Evolutionary conservation across 495 filamentous ascomycete genomes (phyloP), one percentile per base, ranked within the genome.

Genomic region (Trichocladium uniseriatum): DNA sequence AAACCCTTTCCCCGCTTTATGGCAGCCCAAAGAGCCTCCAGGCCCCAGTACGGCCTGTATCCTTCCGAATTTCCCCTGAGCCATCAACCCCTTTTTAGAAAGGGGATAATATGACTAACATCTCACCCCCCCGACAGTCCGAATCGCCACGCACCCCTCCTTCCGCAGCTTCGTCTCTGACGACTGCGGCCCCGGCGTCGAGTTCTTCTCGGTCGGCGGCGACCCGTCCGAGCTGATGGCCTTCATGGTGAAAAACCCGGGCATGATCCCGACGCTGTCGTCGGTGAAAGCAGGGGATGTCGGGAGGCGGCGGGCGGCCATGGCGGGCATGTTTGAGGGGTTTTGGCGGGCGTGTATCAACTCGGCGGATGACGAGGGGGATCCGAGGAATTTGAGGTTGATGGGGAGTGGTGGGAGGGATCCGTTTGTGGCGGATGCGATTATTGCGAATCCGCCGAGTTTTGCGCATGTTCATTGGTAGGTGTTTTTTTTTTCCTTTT

Each of bases 161-260:
- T 92, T 92, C 58, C 71, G 80, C 52, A 64, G 78, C 4, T 83
- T 85, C 47, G 77, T 90, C 18, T 69, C 78, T 45, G 76, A 82
- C n/a, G 77, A 79, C 57, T 62, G 62, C 3, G 81, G 78, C 0
- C 66, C 58, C 0, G 80, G 78, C 0, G 66, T 90, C 5, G 86
- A 90, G 59, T 90, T 89, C 64, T 91, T 88, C 67, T 76, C 67
- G 38, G 86, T 90, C 31, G 86, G 86, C 10, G 86, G 86, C 24
- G 83, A 90, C 60, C 86, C 87, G 14, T 72, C 80, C 1, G 80
- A 86, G 56, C 74, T 92, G 20, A 92, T 92, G 86, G 78, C 82
- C 2, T 90, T 86, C 56, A 89, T 90, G 86, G 85, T 89, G 18
- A 87, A 87, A 60, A 87, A 92, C 63, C 83, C 85, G 11, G 83